These are phyloP conservation scores for Zopfia rhizophila DNA, from an alignment of 2,329 filamentous ascomycete genomes.

Conservation along the genomic window DNA sequence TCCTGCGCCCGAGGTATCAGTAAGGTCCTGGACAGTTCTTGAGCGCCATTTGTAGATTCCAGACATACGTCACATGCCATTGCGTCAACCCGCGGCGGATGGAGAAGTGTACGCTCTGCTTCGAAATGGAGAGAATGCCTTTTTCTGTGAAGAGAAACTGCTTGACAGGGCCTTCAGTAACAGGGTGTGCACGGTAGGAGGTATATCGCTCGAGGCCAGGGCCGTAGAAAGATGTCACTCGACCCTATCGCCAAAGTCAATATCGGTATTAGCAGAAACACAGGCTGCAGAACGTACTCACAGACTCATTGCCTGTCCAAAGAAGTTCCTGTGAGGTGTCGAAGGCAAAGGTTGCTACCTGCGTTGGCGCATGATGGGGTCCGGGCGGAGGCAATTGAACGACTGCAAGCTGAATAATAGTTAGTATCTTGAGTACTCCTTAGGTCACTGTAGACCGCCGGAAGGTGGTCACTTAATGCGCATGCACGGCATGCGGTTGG, in stretches of 20 bases:
- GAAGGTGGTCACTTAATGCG: not conserved
- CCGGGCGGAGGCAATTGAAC: conserved; percentile 82
- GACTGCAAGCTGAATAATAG: conserved; percentile 74
- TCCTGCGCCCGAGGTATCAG: conserved; percentile 56
- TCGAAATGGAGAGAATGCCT: conserved; percentile 86
- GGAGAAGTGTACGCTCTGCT: conserved; percentile 89
- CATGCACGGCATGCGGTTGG: not conserved
- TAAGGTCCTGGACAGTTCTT: conserved; percentile 13
- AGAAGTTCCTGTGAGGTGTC: conserved; percentile 89
- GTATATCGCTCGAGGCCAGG: conserved; percentile 89
- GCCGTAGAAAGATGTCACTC: conserved; percentile 88
- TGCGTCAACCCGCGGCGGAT: conserved; percentile 81
- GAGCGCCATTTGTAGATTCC: not conserved
- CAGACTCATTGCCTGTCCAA: conserved; percentile 92
- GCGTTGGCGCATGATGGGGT: conserved; percentile 72
- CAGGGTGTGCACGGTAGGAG: conserved; percentile 82
- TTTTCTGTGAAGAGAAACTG: conserved; percentile 93
- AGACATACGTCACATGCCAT: conserved; percentile 82
- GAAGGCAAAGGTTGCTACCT: conserved; percentile 84
- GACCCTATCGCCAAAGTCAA: conserved; percentile 69
- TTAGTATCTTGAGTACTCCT: conserved; percentile 2
- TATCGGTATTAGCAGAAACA: not conserved
- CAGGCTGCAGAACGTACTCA: conserved; percentile 58
- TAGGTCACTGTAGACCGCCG: not conserved
- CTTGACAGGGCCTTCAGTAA: conserved; percentile 79